phyloP scores from a whole-genome alignment of 1,139 yeast genomes.

The Pichia sp. region DNA sequence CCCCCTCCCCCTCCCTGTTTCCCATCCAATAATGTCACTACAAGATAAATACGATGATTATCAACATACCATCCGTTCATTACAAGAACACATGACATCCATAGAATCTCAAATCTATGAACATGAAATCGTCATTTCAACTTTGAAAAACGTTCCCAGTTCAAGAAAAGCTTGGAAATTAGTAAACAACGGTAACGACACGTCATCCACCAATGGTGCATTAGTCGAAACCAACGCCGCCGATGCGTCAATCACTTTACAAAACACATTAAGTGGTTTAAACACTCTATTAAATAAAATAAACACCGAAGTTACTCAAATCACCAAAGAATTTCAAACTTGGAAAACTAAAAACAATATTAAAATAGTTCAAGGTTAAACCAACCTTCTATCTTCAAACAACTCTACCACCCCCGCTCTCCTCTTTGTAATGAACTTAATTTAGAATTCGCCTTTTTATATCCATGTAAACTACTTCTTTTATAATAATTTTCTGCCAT shows the following conservation, averaged over 20 bases:
- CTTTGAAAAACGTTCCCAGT: conserved; percentile 44
- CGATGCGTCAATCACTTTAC: conserved; percentile 65
- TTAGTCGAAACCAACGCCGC: conserved; percentile 75
- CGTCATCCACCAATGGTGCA: conserved; percentile 33
- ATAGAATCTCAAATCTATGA: conserved; percentile 46
- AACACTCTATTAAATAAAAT: conserved; percentile 39
- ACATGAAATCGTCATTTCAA: conserved; percentile 46
- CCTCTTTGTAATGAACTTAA: conserved; percentile 27
- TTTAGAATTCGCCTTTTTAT: conserved; percentile 44
- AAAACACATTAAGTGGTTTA: conserved; percentile 48
- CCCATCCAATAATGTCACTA: neutral
- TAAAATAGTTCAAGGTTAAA: conserved; percentile 35
- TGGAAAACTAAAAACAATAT: conserved; percentile 67
- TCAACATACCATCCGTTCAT: conserved; percentile 52
- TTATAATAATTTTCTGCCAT: conserved; percentile 50
- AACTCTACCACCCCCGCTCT: no score
- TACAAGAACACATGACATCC: conserved; percentile 51
- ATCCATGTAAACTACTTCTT: conserved; percentile 56
- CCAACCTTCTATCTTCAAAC: neutral
- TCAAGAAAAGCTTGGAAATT: conserved; percentile 82
- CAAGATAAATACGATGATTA: conserved; percentile 41
- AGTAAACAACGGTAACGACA: conserved; percentile 60
- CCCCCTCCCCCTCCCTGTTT: neutral
- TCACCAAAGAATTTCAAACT: conserved; percentile 51
- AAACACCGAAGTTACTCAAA: conserved; percentile 40